Evolutionary conservation across 495 filamentous ascomycete species (phyloP).

Genomic region (Neurospora sp.): DNA sequence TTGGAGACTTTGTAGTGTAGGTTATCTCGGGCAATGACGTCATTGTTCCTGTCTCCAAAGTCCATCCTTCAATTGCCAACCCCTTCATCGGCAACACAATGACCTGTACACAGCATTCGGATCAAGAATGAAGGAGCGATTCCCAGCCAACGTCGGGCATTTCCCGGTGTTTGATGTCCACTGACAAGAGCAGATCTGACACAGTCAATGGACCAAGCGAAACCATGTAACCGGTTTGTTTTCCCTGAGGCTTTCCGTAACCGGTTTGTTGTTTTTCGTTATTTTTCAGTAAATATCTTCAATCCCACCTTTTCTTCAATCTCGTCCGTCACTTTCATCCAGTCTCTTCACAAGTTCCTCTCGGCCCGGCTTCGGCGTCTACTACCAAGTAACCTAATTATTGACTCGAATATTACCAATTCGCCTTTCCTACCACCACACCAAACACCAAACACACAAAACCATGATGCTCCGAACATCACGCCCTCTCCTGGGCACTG

Average conservation of each 20-base stretch:
- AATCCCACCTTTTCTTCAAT: background rate
- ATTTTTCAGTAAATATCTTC: background rate
- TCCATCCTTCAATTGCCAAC: background rate
- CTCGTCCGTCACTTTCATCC: background rate
- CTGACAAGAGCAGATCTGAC: background rate
- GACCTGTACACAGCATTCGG: background rate
- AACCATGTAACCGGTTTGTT: background rate
- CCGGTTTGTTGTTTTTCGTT: background rate
- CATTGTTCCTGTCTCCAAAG: background rate
- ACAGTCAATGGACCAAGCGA: background rate
- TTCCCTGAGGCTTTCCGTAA: background rate
- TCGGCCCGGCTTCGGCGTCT: background rate
- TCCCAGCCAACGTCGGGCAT: background rate
- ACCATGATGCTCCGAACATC: constrained; percentile 12
- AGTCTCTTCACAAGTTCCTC: background rate
- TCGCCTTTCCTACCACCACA: background rate
- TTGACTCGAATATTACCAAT: background rate
- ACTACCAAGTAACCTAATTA: background rate
- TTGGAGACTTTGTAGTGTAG: background rate
- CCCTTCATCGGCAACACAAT: background rate
- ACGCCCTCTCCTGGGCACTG: constrained; percentile 7
- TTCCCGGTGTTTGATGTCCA: background rate
- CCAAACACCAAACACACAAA: background rate
- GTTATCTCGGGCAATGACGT: background rate
- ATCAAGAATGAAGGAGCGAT: background rate